phyloP scores from a whole-genome alignment of 345 rosid genomes.

The sweet orange (Citrus sinensis) region DVS_A1.0 CM039164.1:14367501-14368000 shows the following conservation, averaged over 20 bases:
- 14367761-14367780: neutral
- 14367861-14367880: constrained; percentile 46
- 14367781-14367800: constrained; percentile 4
- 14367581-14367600: too few relatives aligned
- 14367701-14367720: too few relatives aligned
- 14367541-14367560: neutral
- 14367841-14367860: neutral
- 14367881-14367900: constrained; percentile 47
- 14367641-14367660: too few relatives aligned
- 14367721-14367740: too few relatives aligned
- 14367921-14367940: constrained; percentile 19
- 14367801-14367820: neutral
- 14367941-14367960: neutral
- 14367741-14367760: neutral
- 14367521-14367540: neutral
- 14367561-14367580: neutral
- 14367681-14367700: too few relatives aligned
- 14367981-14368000: constrained; percentile 14
- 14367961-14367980: constrained; percentile 31
- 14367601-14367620: too few relatives aligned
- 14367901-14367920: constrained; percentile 59
- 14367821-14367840: neutral
- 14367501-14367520: constrained; percentile 18
- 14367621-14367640: too few relatives aligned
- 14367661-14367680: too few relatives aligned